A percentile compares a stretch with the other conserved stretches of the same genome.
Conservation (phyloP, 805 yeast genomes). For the Ogataea allantospora region DNA sequence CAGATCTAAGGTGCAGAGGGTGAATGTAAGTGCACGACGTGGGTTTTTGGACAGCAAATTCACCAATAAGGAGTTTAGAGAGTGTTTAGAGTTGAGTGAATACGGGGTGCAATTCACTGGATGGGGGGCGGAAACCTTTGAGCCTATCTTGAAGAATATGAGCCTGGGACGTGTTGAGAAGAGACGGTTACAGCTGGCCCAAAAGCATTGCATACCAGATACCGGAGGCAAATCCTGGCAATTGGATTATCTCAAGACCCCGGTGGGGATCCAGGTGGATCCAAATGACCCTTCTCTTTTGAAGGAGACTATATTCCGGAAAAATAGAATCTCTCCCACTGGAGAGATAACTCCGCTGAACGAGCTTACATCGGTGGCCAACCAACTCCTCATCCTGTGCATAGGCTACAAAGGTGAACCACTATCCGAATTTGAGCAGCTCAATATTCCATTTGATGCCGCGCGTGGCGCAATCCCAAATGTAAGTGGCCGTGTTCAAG, state of each 20-base stretch:
- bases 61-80: slow-evolving; percentile 89
- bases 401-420: slow-evolving; percentile 80
- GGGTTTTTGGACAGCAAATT: slow-evolving; percentile 85
- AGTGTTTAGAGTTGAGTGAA: slow-evolving; percentile 59
- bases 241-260: slow-evolving; percentile 67
- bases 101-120: slow-evolving; percentile 50
- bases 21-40: slow-evolving; percentile 79
- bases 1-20: slow-evolving; percentile 54
- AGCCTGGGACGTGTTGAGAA: slow-evolving; percentile 54
- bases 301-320: slow-evolving; percentile 46
- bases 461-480: slow-evolving; percentile 46
- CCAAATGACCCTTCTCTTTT: slow-evolving; percentile 37
- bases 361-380: slow-evolving; percentile 33
- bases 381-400: slow-evolving; percentile 73
- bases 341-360: slow-evolving; percentile 40
- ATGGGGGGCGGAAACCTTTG: slow-evolving; percentile 38
- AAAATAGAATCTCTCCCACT: slow-evolving; percentile 40
- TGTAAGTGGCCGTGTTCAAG: slow-evolving; percentile 42
- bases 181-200: slow-evolving; percentile 62
- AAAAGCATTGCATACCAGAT: slow-evolving; percentile 41
- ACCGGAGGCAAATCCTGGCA: slow-evolving; percentile 47
- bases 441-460: slow-evolving; percentile 48
- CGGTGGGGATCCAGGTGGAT: slow-evolving; percentile 49
- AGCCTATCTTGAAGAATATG: slow-evolving; percentile 29
- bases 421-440: slow-evolving; percentile 53